phyloP scores from a whole-genome alignment of 169 alveolate species.

The Amoebophrya sp. region DNA sequence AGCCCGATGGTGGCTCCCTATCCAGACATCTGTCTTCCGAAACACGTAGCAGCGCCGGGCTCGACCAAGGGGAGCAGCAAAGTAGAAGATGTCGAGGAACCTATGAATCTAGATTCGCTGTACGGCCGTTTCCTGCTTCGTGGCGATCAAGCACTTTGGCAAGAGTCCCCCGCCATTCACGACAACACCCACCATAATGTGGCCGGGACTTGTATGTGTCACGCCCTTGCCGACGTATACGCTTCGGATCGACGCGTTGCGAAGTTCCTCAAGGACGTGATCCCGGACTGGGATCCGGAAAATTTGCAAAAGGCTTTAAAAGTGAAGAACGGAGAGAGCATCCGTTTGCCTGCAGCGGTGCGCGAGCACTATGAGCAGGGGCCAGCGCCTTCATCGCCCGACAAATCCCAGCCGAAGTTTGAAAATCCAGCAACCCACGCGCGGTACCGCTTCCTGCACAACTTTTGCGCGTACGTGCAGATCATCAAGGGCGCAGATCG shows the following conservation, averaged over 20 bases:
- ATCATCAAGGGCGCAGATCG: neutral
- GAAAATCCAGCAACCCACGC: neutral
- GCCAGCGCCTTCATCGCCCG: no score
- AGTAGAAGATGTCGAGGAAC: neutral
- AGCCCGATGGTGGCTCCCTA: neutral
- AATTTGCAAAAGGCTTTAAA: neutral
- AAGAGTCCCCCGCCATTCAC: neutral
- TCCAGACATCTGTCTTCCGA: neutral
- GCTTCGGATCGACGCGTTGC: neutral
- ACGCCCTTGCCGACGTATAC: neutral
- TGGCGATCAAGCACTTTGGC: neutral
- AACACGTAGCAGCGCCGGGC: neutral
- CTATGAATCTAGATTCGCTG: neutral
- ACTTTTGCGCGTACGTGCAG: neutral
- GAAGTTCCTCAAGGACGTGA: neutral
- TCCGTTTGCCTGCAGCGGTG: slow-evolving; percentile 3
- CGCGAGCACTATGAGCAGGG: neutral
- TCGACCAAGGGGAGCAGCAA: neutral
- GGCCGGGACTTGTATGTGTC: neutral
- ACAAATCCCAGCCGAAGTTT: neutral
- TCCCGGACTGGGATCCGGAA: neutral
- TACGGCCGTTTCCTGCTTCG: neutral
- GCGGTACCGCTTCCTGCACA: neutral
- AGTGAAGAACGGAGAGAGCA: neutral
- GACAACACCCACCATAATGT: neutral